phyloP scores from a whole-genome alignment of 2,329 filamentous ascomycete species.

The Sporothrix globosa region DNA sequence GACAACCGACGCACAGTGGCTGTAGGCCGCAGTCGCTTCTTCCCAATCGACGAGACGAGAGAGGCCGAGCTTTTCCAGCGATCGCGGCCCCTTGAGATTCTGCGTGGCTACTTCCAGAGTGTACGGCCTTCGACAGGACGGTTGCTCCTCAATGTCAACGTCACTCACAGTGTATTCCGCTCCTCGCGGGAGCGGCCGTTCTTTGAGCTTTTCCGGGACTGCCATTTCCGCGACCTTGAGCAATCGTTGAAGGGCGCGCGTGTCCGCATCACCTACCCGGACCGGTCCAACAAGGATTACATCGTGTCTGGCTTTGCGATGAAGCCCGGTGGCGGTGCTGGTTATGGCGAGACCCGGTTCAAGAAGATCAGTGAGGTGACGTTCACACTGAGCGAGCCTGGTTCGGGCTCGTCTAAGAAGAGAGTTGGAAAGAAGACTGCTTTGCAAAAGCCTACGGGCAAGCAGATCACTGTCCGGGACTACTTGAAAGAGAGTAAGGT shows the following conservation, averaged over 20 bases:
- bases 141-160: slow-evolving; percentile 59
- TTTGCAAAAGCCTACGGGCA: slow-evolving; percentile 21
- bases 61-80: slow-evolving; percentile 41
- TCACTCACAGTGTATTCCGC: slow-evolving; percentile 58
- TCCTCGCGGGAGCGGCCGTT: slow-evolving; percentile 26
- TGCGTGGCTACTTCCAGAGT: slow-evolving; percentile 61
- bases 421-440: slow-evolving; percentile 4
- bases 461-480: slow-evolving; percentile 9
- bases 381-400: slow-evolving; percentile 12
- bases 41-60: slow-evolving; percentile 46
- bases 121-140: slow-evolving; percentile 57
- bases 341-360: slow-evolving; percentile 7
- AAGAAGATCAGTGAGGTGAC: slow-evolving; percentile 31
- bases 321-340: neutral
- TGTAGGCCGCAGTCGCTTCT: slow-evolving; percentile 55
- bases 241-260: slow-evolving; percentile 31
- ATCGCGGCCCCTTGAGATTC: slow-evolving; percentile 41
- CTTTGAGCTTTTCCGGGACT: slow-evolving; percentile 31
- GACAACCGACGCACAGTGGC: slow-evolving; percentile 36
- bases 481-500: slow-evolving; percentile 33
- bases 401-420: slow-evolving; percentile 23
- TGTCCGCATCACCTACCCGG: slow-evolving; percentile 43
- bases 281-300: slow-evolving; percentile 41
- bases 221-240: slow-evolving; percentile 28
- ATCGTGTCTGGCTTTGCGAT: slow-evolving; percentile 39